These are phyloP conservation scores for Manihot esculenta DNA, from an alignment of 441 rosid species.

Conservation along the genomic window DNA sequence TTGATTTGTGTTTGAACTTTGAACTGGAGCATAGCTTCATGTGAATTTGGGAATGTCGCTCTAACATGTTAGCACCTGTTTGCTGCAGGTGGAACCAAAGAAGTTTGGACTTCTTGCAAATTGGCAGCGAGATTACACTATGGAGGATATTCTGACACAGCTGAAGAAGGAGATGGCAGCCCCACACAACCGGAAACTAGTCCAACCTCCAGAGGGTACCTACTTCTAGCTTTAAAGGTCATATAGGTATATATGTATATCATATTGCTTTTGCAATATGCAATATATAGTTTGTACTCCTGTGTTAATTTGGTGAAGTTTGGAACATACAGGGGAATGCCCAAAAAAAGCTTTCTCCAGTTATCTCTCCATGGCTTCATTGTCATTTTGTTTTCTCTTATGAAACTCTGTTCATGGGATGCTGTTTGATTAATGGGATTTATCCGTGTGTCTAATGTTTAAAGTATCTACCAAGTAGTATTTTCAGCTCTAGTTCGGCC, in stretches of 20 bases:
- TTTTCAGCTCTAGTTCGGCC: background rate
- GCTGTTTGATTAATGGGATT: conserved; percentile 46
- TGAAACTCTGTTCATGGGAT: conserved; percentile 36
- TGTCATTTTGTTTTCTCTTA: conserved; percentile 29
- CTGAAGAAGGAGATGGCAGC: conserved; percentile 98
- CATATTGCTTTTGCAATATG: conserved; percentile 37
- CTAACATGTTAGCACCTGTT: conserved; percentile 18
- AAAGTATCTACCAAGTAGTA: conserved; percentile 17
- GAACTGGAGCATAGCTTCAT: background rate
- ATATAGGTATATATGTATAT: conserved; percentile 26
- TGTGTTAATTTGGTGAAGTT: conserved; percentile 44
- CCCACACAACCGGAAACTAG: conserved; percentile 92
- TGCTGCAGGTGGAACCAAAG: conserved; percentile 81
- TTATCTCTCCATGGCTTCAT: conserved; percentile 29
- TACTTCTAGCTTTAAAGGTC: conserved; percentile 62
- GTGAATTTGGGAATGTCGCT: background rate
- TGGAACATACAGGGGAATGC: conserved; percentile 44
- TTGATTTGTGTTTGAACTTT: conserved; percentile 1
- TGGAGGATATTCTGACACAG: conserved; percentile 94
- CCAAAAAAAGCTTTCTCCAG: conserved; percentile 37
- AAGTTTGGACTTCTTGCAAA: conserved; percentile 82
- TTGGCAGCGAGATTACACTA: conserved; percentile 96
- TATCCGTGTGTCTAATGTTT: conserved; percentile 37
- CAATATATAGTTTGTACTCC: conserved; percentile 49
- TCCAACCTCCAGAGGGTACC: conserved; percentile 99